Evolutionary conservation across 768 basidiomycete genomes (phyloP).

Genomic region (Tricholoma furcatifolium): DNA sequence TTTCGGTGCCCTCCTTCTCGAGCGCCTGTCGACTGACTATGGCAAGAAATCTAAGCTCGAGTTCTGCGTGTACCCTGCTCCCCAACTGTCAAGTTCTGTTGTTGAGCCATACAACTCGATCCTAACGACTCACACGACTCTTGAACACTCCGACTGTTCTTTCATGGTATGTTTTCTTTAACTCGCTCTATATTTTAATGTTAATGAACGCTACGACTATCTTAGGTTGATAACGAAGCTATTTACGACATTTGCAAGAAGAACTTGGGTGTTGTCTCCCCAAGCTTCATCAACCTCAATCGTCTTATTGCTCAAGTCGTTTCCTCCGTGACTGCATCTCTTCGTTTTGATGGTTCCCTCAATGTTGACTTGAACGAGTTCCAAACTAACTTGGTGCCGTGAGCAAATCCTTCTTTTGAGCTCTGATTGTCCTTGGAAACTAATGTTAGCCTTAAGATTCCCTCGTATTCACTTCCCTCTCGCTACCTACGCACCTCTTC

Average conservation of each 20-base stretch:
- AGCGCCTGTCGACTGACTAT: slow-evolving; percentile 96
- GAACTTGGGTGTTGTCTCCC: slow-evolving; percentile 80
- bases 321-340: slow-evolving; percentile 94
- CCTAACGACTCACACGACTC: slow-evolving; percentile 96
- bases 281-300: slow-evolving; percentile 93
- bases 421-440: background rate
- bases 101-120: slow-evolving; percentile 99
- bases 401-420: slow-evolving; percentile 33
- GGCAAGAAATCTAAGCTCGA: slow-evolving; percentile 99
- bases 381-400: slow-evolving; percentile 98
- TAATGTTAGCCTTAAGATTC: slow-evolving; percentile 52
- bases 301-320: slow-evolving; percentile 98
- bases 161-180: slow-evolving; percentile 77
- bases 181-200: background rate
- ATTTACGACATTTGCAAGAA: slow-evolving; percentile 99
- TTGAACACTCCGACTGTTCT: slow-evolving; percentile 99
- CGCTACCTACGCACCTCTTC: slow-evolving; percentile 91
- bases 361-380: slow-evolving; percentile 98
- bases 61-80: slow-evolving; percentile 97
- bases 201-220: background rate
- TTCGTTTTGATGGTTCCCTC: slow-evolving; percentile 95
- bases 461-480: slow-evolving; percentile 98
- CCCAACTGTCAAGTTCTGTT: slow-evolving; percentile 90
- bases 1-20: slow-evolving; percentile 95
- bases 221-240: slow-evolving; percentile 95